Percentiles rank a stretch among this genome's conserved stretches.
Conservation (phyloP, 371 early-diverging fungal genomes). For the Mortierella sp. region DNA sequence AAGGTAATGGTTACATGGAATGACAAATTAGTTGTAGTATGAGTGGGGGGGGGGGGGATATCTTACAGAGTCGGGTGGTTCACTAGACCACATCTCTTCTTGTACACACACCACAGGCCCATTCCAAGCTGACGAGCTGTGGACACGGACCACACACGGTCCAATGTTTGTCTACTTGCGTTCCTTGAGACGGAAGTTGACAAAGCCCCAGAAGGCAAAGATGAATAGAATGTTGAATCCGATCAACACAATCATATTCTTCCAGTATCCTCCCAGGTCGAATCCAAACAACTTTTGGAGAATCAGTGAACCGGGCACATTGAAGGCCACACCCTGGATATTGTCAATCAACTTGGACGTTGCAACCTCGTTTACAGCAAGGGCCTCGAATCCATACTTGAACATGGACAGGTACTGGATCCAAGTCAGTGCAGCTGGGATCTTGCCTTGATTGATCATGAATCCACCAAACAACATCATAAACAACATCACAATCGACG, state of each 20-base stretch:
- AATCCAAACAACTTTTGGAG: constrained; percentile 67
- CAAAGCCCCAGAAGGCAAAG: constrained; percentile 34
- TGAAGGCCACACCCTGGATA: constrained; percentile 45
- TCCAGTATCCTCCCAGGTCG: constrained; percentile 59
- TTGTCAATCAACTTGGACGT: constrained; percentile 30
- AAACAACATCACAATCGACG: constrained; percentile 59
- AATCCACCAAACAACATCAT: constrained; percentile 59
- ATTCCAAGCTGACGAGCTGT: too few species aligned
- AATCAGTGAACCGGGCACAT: constrained; percentile 60
- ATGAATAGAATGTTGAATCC: constrained; percentile 40
- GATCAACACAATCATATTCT: constrained; percentile 45
- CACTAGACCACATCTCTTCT: too few species aligned
- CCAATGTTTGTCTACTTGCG: constrained; percentile 29
- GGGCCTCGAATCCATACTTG: constrained; percentile 70
- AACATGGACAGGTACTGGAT: constrained; percentile 70
- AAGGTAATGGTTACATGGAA: too few species aligned
- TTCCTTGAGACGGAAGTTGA: constrained; percentile 41
- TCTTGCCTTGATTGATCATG: constrained; percentile 67
- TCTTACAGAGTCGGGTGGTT: too few species aligned
- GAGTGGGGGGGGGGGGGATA: too few species aligned
- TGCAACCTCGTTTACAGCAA: constrained; percentile 61
- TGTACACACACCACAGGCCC: too few species aligned
- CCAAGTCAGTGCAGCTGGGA: constrained; percentile 69
- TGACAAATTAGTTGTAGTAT: too few species aligned
- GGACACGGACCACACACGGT: too few species aligned